These are phyloP conservation scores for Pilobolus umbonatus DNA, from an alignment of 192 early-diverging fungal species.

Conservation along the genomic window DNA sequence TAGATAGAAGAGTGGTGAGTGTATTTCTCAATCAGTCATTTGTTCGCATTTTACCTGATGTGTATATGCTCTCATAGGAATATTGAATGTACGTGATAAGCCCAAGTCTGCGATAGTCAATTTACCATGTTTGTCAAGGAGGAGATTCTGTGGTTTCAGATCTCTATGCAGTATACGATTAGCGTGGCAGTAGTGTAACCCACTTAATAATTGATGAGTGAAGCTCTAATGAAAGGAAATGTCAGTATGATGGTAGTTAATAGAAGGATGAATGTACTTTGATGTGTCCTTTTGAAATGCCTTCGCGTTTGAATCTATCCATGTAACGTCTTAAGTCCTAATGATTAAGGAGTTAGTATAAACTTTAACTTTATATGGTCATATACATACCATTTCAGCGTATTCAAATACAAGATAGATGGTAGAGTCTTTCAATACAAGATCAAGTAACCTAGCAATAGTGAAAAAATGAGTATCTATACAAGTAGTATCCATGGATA, in stretches of 20 bases:
- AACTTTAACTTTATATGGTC: too few species aligned
- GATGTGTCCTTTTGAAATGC: constrained; percentile 25
- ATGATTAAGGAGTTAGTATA: constrained; percentile 15
- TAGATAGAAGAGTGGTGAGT: constrained; percentile 6
- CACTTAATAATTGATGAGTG: constrained; percentile 83
- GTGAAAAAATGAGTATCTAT: neutral
- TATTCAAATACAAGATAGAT: constrained; percentile 97
- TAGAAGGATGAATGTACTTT: constrained; percentile 5
- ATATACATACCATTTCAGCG: constrained; percentile 69
- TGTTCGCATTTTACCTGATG: constrained; percentile 61
- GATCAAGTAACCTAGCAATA: constrained; percentile 73
- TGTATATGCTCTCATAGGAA: constrained; percentile 90
- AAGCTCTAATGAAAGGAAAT: constrained; percentile 65
- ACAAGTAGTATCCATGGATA: neutral
- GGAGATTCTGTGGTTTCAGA: constrained; percentile 96
- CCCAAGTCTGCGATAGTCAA: constrained; percentile 97
- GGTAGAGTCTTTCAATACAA: constrained; percentile 80
- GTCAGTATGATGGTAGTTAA: neutral
- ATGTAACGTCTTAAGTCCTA: constrained; percentile 36
- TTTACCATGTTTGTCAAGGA: constrained; percentile 83
- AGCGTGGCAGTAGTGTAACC: constrained; percentile 86
- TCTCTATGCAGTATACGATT: constrained; percentile 94
- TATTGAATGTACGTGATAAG: constrained; percentile 85
- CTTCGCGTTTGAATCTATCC: constrained; percentile 23
- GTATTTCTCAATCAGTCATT: neutral